Conservation (phyloP, 2,329 filamentous ascomycete species). For the Daldinia sp. region DNA sequence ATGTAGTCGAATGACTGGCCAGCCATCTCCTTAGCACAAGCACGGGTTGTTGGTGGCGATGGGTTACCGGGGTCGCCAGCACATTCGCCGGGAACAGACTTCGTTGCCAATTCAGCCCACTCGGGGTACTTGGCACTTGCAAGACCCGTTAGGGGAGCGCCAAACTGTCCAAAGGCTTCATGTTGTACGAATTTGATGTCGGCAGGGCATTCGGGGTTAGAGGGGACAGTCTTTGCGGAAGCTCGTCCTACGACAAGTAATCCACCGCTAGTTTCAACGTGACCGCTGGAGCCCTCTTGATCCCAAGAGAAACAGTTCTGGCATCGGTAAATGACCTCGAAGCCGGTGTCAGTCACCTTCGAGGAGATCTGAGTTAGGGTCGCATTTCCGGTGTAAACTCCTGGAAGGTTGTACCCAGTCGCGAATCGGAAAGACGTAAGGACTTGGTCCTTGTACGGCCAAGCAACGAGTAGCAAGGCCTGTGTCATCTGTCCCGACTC, state of each 20-base stretch:
- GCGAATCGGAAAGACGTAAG: conserved; percentile 67
- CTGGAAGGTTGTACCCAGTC: conserved; percentile 66
- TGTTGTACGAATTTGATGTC: conserved; percentile 61
- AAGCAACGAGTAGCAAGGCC: conserved; percentile 61
- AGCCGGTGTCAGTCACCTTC: conserved; percentile 64
- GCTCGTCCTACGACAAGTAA: conserved; percentile 64
- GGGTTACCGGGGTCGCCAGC: conserved; percentile 31
- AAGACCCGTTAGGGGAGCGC: conserved; percentile 47
- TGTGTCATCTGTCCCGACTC: conserved; percentile 48
- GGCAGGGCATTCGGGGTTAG: conserved; percentile 53
- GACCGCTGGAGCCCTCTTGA: conserved; percentile 56
- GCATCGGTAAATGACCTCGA: conserved; percentile 71
- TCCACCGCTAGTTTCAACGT: conserved; percentile 55
- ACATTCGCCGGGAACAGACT: conserved; percentile 48
- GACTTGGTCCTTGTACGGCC: conserved; percentile 62
- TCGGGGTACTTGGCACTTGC: conserved; percentile 51
- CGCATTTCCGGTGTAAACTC: conserved; percentile 67
- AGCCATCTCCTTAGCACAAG: conserved; percentile 46
- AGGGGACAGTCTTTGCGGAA: conserved; percentile 54
- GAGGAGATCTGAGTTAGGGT: conserved; percentile 68
- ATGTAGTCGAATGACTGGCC: conserved; percentile 64
- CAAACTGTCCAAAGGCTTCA: conserved; percentile 64
- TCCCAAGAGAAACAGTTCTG: conserved; percentile 65
- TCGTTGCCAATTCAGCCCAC: conserved; percentile 56
- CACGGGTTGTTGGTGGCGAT: conserved; percentile 18